Evolutionary conservation across 345 rosid species (phyloP), one percentile per base, ranked within the genome.

Genomic region (Heritiera fomes): DNA sequence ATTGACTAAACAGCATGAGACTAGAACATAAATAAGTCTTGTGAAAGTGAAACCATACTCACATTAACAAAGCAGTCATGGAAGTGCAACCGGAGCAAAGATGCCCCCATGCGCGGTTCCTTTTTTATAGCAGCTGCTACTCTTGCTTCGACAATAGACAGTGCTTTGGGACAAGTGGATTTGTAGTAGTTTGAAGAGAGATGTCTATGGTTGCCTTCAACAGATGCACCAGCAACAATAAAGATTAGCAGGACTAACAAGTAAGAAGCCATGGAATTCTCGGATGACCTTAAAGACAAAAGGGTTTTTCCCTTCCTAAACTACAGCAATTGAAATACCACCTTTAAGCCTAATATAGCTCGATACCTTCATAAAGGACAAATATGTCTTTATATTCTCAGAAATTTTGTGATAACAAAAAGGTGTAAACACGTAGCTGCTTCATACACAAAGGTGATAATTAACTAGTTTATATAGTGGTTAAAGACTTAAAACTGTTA

Each of bases 11-110:
- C 69, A 61, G 9, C 20, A 43, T 6, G 13, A 17, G 28, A 0
- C 38, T 28, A 18, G 2, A 8, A 32, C 43, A 15, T 32, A 32
- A 73, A 56, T 11, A 5, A 3, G 32, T 9, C n/a, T 55, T 62
- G 15, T 7, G 43, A 32, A 5, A 72, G 38, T 40, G 4, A 20
- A 38, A 28, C 2, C 2, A 2, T 9, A 73, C 84, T 80, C 46
- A 84, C 89, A 47, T 85, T 85, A 45, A 87, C 91, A 75, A 87
- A 89, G 80, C 90, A 89, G 63, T 89, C 89, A 63, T 82, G 87
- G 78, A 76, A 76, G 8, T 18, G 59, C 41, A 58, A 15, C 71
- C 62, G 61, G 14, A 45, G 32, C 20, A 87, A 75, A 8, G 90
- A 87, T 15, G 90, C 88, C 2, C 87, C 88, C 61, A 83, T 77